Conservation (phyloP, 1,139 yeast genomes). For the Debaryomyces fabryi region DNA sequence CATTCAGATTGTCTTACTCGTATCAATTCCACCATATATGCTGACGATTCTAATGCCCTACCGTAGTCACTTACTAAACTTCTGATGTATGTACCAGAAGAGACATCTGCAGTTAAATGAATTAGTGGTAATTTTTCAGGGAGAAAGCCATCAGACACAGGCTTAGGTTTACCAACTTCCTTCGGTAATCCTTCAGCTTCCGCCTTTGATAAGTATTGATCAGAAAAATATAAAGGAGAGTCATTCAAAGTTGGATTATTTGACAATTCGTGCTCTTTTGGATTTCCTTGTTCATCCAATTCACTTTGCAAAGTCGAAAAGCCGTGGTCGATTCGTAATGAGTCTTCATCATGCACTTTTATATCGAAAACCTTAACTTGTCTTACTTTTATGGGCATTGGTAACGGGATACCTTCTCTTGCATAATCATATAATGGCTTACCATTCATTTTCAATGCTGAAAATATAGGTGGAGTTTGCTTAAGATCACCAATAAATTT, state of each 20-base stretch:
- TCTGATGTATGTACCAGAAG: conserved; percentile 95
- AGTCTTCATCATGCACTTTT: conserved; percentile 53
- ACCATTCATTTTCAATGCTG: conserved; percentile 94
- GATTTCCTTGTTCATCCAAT: conserved; percentile 53
- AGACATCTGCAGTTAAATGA: conserved; percentile 76
- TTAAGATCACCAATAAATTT: conserved; percentile 76
- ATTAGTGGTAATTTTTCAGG: conserved; percentile 58
- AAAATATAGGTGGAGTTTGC: conserved; percentile 94
- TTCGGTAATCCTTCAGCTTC: conserved; percentile 35
- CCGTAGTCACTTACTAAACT: conserved; percentile 90
- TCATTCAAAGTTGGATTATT: conserved; percentile 66
- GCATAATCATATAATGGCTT: conserved; percentile 95
- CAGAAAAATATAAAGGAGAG: conserved; percentile 61
- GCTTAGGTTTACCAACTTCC: conserved; percentile 31
- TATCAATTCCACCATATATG: conserved; percentile 85
- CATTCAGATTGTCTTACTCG: conserved; percentile 82
- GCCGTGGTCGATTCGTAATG: conserved; percentile 57
- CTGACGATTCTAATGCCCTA: conserved; percentile 74
- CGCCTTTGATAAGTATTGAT: conserved; percentile 49
- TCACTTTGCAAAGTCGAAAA: conserved; percentile 55
- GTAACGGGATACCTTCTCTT: conserved; percentile 82
- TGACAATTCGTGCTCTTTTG: conserved; percentile 47
- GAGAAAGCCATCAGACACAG: conserved; percentile 27
- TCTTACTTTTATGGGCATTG: conserved; percentile 76
- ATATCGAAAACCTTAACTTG: conserved; percentile 64